Evolutionary conservation across 495 filamentous ascomycete species (phyloP), one percentile per base, ranked within the genome.

Genomic region (Ramalina peruviana): DNA sequence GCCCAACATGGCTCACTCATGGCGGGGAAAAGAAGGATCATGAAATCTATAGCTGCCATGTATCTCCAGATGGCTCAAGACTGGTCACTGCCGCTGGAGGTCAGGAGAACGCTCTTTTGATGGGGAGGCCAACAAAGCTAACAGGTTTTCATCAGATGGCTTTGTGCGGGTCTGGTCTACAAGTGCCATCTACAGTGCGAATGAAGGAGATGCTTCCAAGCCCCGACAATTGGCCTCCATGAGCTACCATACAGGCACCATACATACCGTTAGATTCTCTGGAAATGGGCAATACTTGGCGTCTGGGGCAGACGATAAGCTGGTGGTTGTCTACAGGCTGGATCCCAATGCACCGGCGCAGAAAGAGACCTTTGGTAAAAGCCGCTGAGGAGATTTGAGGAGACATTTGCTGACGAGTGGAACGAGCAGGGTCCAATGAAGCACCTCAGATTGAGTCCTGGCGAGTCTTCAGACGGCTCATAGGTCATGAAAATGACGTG

Each of bases 401-500:
- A n/a, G 12, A 36, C 9, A 30, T 12, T 43, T 6, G 37, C 46
- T 49, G 40, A 53, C 55, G 40, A 57, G 26, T 48, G n/a, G 5
- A n/a, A 43, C 40, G 27, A 47, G 47, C 67, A 83, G 88, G 89
- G 40, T 81, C 86, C 17, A 93, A 93, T 60, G 93, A 97, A 58
- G 77, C 86, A 26, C 88, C 89, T 1, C 87, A 90, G 0, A 84
- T 90, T 20, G 92, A 99, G 68, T 94, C 93, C 59, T 99, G 92
- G 92, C 86, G 92, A 61, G 93, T 93, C 30, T 78, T 86, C 51
- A 82, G 86, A 52, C 83, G 92, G 54, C 70, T 99, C 44, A 90
- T 94, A 43, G 93, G 93, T 9, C 92, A 99, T 60, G 92, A 99
- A 46, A 97, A 97, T 65, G 92, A 99, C 69, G 88, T 99, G 36